Conservation (phyloP, 306 rosid species). For the Lotus japonicus region DNA sequence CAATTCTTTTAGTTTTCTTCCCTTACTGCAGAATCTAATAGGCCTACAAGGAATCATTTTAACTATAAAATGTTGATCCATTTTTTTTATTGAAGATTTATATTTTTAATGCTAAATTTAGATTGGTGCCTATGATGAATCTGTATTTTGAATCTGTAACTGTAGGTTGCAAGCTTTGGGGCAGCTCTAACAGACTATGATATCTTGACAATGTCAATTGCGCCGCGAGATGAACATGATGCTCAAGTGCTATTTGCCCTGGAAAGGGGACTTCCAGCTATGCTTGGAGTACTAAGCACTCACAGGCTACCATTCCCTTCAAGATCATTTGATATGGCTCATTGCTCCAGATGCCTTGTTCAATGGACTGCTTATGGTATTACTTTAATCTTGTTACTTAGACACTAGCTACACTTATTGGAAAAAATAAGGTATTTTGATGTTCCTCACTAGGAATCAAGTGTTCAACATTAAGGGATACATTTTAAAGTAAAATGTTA, state of each 20-base stretch:
- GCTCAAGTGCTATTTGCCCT: conserved; percentile 51
- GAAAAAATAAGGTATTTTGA: too few species aligned
- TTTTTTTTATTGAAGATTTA: too few species aligned
- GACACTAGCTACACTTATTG: not conserved
- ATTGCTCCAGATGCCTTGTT: conserved; percentile 63
- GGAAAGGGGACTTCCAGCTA: conserved; percentile 67
- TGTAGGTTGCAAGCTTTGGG: conserved; percentile 65
- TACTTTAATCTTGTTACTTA: conserved; percentile 8
- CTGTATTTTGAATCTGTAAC: not conserved
- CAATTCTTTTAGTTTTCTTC: not conserved
- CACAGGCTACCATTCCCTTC: conserved; percentile 52
- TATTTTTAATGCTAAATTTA: too few species aligned
- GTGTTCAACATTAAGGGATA: too few species aligned
- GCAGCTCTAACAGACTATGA: conserved; percentile 39
- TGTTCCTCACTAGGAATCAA: too few species aligned
- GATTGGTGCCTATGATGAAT: not conserved
- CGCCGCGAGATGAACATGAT: conserved; percentile 51
- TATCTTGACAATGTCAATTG: conserved; percentile 51
- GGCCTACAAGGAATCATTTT: too few species aligned
- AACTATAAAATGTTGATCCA: too few species aligned
- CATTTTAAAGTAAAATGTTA: too few species aligned
- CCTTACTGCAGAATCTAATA: not conserved
- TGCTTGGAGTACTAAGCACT: conserved; percentile 51
- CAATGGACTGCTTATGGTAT: conserved; percentile 52
- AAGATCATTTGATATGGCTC: conserved; percentile 54